Evolutionary conservation across 257 asterid genomes (phyloP), one percentile per base, ranked within the genome.

Genomic region (Apocynum venetum): DNA sequence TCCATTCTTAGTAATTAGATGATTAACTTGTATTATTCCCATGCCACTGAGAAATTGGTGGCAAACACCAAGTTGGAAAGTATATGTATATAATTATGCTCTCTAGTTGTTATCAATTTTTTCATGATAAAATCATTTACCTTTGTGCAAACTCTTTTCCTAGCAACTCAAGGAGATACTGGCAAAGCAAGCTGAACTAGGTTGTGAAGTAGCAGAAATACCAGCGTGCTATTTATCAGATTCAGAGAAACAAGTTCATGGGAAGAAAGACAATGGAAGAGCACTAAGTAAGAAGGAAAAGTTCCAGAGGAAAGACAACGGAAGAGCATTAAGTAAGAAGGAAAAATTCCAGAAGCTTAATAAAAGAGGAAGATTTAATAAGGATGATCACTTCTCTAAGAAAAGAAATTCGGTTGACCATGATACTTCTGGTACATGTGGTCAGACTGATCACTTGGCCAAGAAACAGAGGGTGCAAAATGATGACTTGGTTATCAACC

Each of bases 141-240:
- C 59, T 63, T 63, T 14, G 59, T 78, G 63, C 55, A 11, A 63
- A 56, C 41, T 75, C 43, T 68, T 31, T 66, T 75, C 52, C 67
- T 92, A 95, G 99, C 97, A 86, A 87, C 97, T 95, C 77, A 95
- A 89, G 88, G 98, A 93, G 80, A 82, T 95, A 83, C 83, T 95
- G 86, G 96, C 91, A 47, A 93, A 91, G 87, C 99, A 95, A 85
- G 98, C 96, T 79, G 98, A 95, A 82, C 84, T 95, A 79, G 99
- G 99, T 2, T 87, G 89, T 81, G 98, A 90, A 89, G 98, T 91
- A 77, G 98, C 99, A 60, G 99, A 95, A 85, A 86, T 95, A 84
- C 99, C 99, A 60, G 72, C 97, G 36, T 77, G 76, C 71, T 95
- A 95, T 86, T 83, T 95, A 70, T 87, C 90, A 36, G 98, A 91